These are phyloP conservation scores for Lupinus albus DNA, from an alignment of 306 rosid genomes.

Conservation along the genomic window DNA sequence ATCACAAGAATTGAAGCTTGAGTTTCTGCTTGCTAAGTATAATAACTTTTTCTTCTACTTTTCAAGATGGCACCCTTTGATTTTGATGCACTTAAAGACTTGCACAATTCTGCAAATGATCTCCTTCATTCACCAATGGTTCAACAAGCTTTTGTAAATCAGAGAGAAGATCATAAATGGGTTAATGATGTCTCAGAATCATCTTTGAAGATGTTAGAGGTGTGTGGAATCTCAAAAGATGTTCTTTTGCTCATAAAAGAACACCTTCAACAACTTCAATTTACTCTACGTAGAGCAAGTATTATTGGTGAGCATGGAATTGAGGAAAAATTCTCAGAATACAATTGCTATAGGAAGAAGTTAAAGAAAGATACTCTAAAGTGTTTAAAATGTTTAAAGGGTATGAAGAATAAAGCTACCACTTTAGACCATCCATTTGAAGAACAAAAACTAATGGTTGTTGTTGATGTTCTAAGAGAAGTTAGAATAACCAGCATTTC, in stretches of 20 bases:
- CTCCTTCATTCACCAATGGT: constrained; percentile 58
- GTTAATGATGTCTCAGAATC: constrained; percentile 57
- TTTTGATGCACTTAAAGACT: constrained; percentile 55
- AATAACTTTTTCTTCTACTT: not conserved
- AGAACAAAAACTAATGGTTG: constrained; percentile 50
- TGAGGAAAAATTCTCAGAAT: constrained; percentile 43
- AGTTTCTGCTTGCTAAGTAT: not conserved
- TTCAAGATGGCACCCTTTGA: constrained; percentile 48
- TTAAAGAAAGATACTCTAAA: constrained; percentile 58
- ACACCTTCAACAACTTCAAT: constrained; percentile 63
- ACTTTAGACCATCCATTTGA: constrained; percentile 15
- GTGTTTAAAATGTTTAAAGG: constrained; percentile 58
- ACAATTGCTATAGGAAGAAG: constrained; percentile 53
- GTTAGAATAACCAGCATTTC: constrained; percentile 54
- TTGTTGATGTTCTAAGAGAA: constrained; percentile 58
- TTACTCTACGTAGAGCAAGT: constrained; percentile 48
- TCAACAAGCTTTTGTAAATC: constrained; percentile 45
- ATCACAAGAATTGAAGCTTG: not conserved
- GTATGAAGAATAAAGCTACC: constrained; percentile 39
- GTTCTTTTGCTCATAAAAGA: constrained; percentile 55
- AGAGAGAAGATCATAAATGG: constrained; percentile 58
- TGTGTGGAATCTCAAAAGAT: constrained; percentile 62
- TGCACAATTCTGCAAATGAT: constrained; percentile 61
- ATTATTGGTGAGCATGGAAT: constrained; percentile 43
- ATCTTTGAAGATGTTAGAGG: constrained; percentile 60